Evolutionary conservation across 805 yeast species (phyloP), one percentile per base, ranked within the genome.

Genomic region (Ogataea polymorpha): DNA sequence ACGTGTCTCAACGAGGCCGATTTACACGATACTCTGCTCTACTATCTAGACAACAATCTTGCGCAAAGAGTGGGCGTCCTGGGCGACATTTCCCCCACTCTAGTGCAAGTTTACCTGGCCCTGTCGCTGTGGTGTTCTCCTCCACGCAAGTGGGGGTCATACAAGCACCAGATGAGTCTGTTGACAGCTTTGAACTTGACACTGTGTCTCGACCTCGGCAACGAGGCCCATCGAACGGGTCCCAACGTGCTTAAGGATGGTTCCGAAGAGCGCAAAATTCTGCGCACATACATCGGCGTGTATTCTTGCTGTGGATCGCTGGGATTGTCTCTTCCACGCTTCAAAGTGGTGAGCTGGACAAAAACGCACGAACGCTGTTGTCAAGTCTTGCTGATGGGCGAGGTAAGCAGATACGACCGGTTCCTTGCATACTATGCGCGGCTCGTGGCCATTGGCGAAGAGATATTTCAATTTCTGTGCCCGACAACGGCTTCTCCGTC

Each of bases 51-150:
- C 47, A 62, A 67, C 11, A 66, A 65, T 44, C 49, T 76, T 24
- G 71, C 78, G 1, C 65, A 71, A 37, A 62, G 63, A 23, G 68
- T 74, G 4, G 68, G 66, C 28, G 62, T 72, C 12, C 66, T 74
- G 7, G 70, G 72, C 17, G 72, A 67, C 39, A 66, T 75, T 37
- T 59, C 72, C 3, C 65, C 61, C 32, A 65, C 61, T 44, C 51
- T 70, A 33, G 67, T 75, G 16, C 70, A 67, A 38, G 60, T 68
- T 1, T 73, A 72, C 45, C 50, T 74, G 41, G 62, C 72, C 1
- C 52, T 75, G 9, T 72, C 79, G 5, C 50, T 72, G 6, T 76
- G 82, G 82, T 70, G 73, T 36, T 62, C 75, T 3, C 80, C 80
- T 1, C 77, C 80, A 6, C 62, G 66, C 25, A 67, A 66, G 48